Base-by-base conservation (phyloP, 805 yeast genomes). In the Saccharomycodes ludwigii region DNA sequence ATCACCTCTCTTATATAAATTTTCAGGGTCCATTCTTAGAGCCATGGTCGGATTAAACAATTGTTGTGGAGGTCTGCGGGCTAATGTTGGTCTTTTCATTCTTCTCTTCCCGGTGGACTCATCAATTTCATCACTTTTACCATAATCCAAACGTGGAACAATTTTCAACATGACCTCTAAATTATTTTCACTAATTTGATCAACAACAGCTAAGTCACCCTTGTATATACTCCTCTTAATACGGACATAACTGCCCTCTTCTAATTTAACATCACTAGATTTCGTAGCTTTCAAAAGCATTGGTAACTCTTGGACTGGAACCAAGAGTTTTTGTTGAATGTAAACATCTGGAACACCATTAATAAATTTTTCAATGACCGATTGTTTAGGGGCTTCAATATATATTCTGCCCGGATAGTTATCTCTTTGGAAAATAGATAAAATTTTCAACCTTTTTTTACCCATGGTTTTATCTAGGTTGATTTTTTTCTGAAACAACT, bases 261-360 rank as follows among this genome's bases (percentile, higher is more conserved):
- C 77, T 16, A 91, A 62, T 46, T 83, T 86, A 17, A 84, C 79
- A 46, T 86, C 97, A 32, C 83, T 71, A 1, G 94, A 73, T 56
- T 80, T 84, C 34, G 76, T 82, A 35, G 94, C 95, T 49, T 93
- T 80, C 52, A 91, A 66, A 47, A 91, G 65, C 54, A 86, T 93
- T 2, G 95, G 95, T 54, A 85, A 81, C 58, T 91, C 98, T 53
- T 82, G 83, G 36, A 91, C 91, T 5, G 98, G 98, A 29, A 91
- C 95, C 38, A 88, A 65, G 31, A 86, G 67, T 56, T 82, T 81
- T 47, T 79, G 78, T 33, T 69, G 61, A 18, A 69, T 49, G 45
- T 78, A 91, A 21, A 88, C 76, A 55, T 85, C 86, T 21, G 91
- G 88, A 52, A 91, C 69, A 58, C 97, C 97, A 29, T 74, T 73